phyloP scores from a whole-genome alignment of 805 yeast genomes.

The Nakazawaea molendinolei region DNA sequence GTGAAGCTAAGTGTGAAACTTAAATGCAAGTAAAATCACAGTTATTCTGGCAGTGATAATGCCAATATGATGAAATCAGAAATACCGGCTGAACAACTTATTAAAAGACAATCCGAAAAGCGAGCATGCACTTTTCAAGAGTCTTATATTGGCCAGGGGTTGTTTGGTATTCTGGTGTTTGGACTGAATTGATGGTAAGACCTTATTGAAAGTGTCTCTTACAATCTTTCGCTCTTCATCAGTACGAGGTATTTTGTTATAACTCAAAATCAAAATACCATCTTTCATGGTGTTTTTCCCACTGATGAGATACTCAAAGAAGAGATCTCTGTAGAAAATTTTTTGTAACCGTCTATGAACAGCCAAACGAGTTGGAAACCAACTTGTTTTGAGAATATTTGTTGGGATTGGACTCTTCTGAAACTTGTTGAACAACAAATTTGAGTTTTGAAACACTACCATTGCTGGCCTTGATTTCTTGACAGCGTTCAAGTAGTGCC shows the following conservation, averaged over 20 bases:
- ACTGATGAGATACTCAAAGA: not conserved
- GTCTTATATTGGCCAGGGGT: no score
- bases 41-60: no score
- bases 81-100: no score
- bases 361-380: slow-evolving; percentile 30
- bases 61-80: no score
- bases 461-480: slow-evolving; percentile 28
- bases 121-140: no score
- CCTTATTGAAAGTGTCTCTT: not conserved
- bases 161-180: no score
- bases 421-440: slow-evolving; percentile 35
- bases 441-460: slow-evolving; percentile 11
- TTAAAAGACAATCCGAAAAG: no score
- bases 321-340: slow-evolving; percentile 4
- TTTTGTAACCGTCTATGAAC: not conserved
- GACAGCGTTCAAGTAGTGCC: slow-evolving; percentile 18
- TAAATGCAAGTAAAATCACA: no score
- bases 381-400: not conserved
- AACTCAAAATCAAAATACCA: slow-evolving; percentile 1
- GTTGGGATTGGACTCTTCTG: slow-evolving; percentile 1
- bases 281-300: not conserved
- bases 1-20: no score
- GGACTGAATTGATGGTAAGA: no score
- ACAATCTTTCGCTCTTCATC: not conserved
- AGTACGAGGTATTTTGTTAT: slow-evolving; percentile 5